Evolutionary conservation across 2,329 filamentous ascomycete genomes (phyloP).

Genomic region (Aspergillus uvarum): DNA sequence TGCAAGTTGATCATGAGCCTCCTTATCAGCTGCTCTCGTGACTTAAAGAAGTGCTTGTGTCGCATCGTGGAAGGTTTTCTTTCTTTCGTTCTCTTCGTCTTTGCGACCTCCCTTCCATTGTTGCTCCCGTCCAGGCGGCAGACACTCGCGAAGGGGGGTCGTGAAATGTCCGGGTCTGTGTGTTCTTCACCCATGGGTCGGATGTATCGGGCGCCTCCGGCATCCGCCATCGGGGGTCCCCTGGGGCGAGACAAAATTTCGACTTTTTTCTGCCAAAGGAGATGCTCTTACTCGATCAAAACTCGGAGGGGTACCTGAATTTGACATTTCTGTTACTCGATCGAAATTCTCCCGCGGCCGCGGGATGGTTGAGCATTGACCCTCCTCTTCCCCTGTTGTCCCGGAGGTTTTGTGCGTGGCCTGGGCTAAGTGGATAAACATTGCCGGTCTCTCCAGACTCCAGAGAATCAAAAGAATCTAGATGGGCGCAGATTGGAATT

Average conservation of each 20-base stretch:
- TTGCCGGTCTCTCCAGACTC: neutral
- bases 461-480: neutral
- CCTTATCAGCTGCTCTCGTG: slow-evolving; percentile 13
- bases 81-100: neutral
- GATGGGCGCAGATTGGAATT: neutral
- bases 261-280: neutral
- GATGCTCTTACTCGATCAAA: slow-evolving; percentile 31
- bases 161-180: slow-evolving; percentile 1
- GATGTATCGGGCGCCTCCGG: slow-evolving; percentile 31
- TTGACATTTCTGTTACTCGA: slow-evolving; percentile 22
- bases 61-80: neutral
- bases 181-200: slow-evolving; percentile 17
- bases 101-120: slow-evolving; percentile 17
- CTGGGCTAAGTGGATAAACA: neutral
- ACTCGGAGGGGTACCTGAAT: slow-evolving; percentile 23
- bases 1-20: neutral
- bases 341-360: slow-evolving; percentile 2
- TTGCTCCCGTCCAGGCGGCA: slow-evolving; percentile 22
- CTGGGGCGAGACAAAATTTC: slow-evolving; percentile 7
- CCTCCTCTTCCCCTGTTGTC: neutral
- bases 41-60: neutral
- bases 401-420: neutral
- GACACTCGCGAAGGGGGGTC: neutral
- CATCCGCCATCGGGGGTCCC: slow-evolving; percentile 20
- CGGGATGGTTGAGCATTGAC: neutral